Evolutionary conservation across 2,329 filamentous ascomycete genomes (phyloP).

Genomic region (Stagonosporopsis chrysanthemi): DNA sequence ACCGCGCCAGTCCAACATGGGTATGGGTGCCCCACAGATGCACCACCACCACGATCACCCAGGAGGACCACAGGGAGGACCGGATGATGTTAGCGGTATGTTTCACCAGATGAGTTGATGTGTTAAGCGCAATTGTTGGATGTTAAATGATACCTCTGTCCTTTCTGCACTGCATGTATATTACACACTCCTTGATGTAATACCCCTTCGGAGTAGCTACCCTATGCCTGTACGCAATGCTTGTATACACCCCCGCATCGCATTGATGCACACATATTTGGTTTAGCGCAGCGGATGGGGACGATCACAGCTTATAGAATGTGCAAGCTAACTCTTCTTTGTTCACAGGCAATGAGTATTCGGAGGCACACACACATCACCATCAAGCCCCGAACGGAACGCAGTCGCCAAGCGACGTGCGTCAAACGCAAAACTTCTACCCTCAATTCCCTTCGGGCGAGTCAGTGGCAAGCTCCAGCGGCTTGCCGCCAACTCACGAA

Average conservation of each 20-base stretch:
- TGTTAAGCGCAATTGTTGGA: conserved; percentile 49
- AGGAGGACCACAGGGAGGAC: conserved; percentile 70
- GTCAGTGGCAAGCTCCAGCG: conserved; percentile 59
- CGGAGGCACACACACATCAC: conserved; percentile 71
- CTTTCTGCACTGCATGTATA: conserved; percentile 53
- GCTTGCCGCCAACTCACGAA: conserved; percentile 72
- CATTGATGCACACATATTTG: conserved; percentile 32
- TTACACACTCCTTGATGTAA: conserved; percentile 54
- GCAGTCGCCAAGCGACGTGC: conserved; percentile 68
- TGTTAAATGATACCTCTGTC: conserved; percentile 53
- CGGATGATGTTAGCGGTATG: conserved; percentile 94
- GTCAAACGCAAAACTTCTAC: conserved; percentile 80
- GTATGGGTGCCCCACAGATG: conserved; percentile 70
- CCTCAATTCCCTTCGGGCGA: conserved; percentile 68
- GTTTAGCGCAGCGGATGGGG: conserved; percentile 32
- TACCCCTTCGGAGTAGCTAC: conserved; percentile 50
- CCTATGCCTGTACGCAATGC: conserved; percentile 41
- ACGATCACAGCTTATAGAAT: conserved; percentile 31
- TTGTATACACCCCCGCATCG: conserved; percentile 29
- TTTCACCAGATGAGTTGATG: conserved; percentile 88
- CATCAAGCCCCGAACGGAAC: conserved; percentile 66
- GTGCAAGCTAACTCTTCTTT: conserved; percentile 55
- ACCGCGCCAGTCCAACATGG: conserved; percentile 70
- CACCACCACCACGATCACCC: conserved; percentile 77
- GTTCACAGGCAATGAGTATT: conserved; percentile 63